Percentiles rank a stretch among this genome's conserved stretches.
These are phyloP conservation scores for Candida adriatica DNA, from an alignment of 805 yeast species.

Conservation along the genomic window DNA sequence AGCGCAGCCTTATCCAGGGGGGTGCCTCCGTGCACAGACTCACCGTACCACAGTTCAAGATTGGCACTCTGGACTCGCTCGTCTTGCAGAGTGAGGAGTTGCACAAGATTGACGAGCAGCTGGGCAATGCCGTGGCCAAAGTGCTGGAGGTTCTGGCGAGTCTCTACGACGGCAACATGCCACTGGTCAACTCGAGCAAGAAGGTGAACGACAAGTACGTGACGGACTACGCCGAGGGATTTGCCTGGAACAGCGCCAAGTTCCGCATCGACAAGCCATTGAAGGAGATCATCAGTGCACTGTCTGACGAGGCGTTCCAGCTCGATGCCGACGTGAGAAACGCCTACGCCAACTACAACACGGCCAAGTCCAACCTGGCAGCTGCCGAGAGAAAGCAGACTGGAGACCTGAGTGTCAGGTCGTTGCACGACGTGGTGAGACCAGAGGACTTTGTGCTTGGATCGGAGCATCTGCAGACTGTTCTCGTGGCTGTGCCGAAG, in stretches of 20 bases:
- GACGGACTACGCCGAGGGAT: conserved; percentile 60
- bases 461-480: conserved; percentile 80
- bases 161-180: conserved; percentile 35
- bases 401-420: conserved; percentile 88
- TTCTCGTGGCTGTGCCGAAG: conserved; percentile 86
- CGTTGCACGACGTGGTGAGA: conserved; percentile 82
- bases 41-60: conserved; percentile 77
- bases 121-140: conserved; percentile 62
- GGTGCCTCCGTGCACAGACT: conserved; percentile 50
- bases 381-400: conserved; percentile 90
- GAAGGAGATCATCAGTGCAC: conserved; percentile 60
- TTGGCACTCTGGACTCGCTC: conserved; percentile 89
- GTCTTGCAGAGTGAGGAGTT: conserved; percentile 90
- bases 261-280: conserved; percentile 81
- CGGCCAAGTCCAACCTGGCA: conserved; percentile 74
- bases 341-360: conserved; percentile 67
- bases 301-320: conserved; percentile 71
- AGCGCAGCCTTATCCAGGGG: conserved; percentile 49
- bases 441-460: conserved; percentile 77
- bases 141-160: conserved; percentile 64
- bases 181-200: conserved; percentile 41
- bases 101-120: conserved; percentile 72
- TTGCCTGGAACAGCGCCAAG: conserved; percentile 84
- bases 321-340: conserved; percentile 80
- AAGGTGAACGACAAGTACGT: conserved; percentile 47